Evolutionary conservation across 2,329 filamentous ascomycete genomes (phyloP).

Genomic region (Parastagonospora nodorum): DNA sequence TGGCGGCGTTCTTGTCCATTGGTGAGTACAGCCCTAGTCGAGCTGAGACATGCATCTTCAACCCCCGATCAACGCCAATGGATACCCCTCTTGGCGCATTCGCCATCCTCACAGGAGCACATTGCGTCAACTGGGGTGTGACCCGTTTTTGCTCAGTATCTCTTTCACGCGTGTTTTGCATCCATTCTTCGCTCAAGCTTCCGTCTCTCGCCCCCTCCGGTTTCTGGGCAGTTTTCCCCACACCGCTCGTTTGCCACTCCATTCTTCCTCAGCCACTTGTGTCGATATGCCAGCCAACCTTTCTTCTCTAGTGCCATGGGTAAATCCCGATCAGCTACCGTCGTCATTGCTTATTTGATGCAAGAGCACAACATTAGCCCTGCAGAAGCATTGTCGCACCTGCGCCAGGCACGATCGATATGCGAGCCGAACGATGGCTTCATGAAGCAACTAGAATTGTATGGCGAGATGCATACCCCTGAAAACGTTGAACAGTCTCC

Average conservation of each 20-base stretch:
- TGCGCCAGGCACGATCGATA: conserved; percentile 73
- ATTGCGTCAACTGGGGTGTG: conserved; percentile 12
- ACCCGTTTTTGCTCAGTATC: conserved; percentile 8
- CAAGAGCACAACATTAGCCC: conserved; percentile 57
- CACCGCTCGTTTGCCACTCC: conserved; percentile 46
- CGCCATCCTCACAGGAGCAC: conserved; percentile 36
- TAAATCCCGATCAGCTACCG: conserved; percentile 87
- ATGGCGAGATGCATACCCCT: conserved; percentile 85
- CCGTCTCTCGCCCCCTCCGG: conserved; percentile 17
- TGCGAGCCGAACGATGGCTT: conserved; percentile 92
- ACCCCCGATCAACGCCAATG: conserved; percentile 33
- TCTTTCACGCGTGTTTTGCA: conserved; percentile 29
- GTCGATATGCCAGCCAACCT: conserved; percentile 41
- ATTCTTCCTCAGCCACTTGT: conserved; percentile 29
- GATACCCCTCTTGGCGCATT: conserved; percentile 39
- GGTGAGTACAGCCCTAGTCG: conserved; percentile 58
- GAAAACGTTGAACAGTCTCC: conserved; percentile 70
- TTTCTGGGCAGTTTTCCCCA: conserved; percentile 24
- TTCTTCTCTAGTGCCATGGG: conserved; percentile 78
- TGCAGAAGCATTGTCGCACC: conserved; percentile 69
- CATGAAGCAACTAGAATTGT: conserved; percentile 84
- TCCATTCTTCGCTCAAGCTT: conserved; percentile 11
- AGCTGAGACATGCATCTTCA: conserved; percentile 43
- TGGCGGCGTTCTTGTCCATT: conserved; percentile 71
- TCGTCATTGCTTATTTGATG: conserved; percentile 84